These are phyloP conservation scores for Sphagnum magellanicum DNA, from an alignment of 228 moss, liverwort and hornwort genomes.

Conservation along the genomic window DNA sequence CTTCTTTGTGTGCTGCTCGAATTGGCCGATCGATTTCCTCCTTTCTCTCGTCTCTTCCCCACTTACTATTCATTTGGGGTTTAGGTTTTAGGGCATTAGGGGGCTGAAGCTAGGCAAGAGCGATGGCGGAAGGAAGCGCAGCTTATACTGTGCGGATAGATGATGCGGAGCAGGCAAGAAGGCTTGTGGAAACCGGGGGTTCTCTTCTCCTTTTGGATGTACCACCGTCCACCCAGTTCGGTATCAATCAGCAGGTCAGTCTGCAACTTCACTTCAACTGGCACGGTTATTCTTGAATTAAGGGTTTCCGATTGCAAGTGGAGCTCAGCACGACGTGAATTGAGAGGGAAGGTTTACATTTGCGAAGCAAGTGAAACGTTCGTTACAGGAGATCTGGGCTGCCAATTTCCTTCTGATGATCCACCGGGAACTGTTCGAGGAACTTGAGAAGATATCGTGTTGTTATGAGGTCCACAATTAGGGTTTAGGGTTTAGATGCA, in stretches of 20 bases:
- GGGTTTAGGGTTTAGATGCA: no score
- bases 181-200: constrained; percentile 59
- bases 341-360: background rate
- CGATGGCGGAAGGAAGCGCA: background rate
- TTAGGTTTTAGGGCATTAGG: no score
- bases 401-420: background rate
- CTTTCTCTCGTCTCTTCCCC: no score
- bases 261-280: background rate
- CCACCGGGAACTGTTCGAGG: no score
- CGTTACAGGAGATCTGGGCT: background rate
- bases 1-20: no score
- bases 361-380: background rate
- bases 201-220: constrained; percentile 60
- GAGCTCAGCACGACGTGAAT: background rate
- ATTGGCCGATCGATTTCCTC: no score
- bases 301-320: background rate
- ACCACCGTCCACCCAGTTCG: constrained; percentile 57
- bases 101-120: no score
- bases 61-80: no score
- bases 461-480: no score
- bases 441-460: no score
- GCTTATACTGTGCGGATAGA: constrained; percentile 67
- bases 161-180: constrained; percentile 55
- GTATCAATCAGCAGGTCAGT: constrained; percentile 58
- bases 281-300: background rate